A percentile compares a stretch with the other conserved stretches of the same genome.
phyloP scores from a whole-genome alignment of 1,139 yeast genomes.

The Pneumocystis wakefieldiae region DNA sequence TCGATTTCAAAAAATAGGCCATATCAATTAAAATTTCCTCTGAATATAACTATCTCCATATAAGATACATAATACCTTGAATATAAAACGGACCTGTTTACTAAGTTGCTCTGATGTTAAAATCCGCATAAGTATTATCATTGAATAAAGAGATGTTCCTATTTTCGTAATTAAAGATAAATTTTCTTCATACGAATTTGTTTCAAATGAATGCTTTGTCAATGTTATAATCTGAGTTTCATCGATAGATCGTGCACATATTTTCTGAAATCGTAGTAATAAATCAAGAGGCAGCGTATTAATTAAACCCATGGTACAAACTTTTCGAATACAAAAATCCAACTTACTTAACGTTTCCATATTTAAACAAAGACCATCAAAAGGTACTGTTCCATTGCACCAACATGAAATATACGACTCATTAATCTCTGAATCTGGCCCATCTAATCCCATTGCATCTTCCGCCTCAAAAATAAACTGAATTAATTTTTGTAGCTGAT shows the following conservation, averaged over 20 bases:
- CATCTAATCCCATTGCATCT: neutral
- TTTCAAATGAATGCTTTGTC: neutral
- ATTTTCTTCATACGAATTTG: neutral
- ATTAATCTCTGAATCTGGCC: neutral
- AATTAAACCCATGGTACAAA: neutral
- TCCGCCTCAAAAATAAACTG: constrained; percentile 1
- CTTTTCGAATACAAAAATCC: neutral
- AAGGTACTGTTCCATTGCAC: neutral
- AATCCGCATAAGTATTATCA: neutral
- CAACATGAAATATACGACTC: neutral
- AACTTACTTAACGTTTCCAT: neutral
- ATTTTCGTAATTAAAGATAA: neutral
- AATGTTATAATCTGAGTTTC: neutral
- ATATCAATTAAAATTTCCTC: constrained; percentile 33
- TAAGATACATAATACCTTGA: neutral
- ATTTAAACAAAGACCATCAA: neutral
- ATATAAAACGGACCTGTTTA: neutral
- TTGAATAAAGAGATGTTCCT: neutral
- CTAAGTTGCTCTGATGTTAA: neutral
- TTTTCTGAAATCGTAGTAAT: neutral
- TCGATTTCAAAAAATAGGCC: constrained; percentile 28
- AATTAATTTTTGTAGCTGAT: neutral
- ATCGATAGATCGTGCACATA: neutral
- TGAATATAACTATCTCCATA: constrained; percentile 22
- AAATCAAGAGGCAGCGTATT: neutral